Evolutionary conservation across 192 early-diverging fungal genomes (phyloP).

Genomic region (Entomortierella chlamydospora): DNA sequence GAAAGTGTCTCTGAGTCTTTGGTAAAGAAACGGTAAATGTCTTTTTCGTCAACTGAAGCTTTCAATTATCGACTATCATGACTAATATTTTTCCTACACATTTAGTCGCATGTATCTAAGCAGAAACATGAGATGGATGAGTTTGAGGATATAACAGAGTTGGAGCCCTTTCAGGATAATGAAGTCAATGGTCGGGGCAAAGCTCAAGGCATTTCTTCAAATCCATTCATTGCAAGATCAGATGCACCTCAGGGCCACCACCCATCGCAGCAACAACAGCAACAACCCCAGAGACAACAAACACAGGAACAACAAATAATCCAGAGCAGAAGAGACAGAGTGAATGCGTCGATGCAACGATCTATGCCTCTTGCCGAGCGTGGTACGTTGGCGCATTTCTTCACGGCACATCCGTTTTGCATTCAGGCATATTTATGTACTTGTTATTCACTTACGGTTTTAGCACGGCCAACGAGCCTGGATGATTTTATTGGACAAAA

Average conservation of each 20-base stretch:
- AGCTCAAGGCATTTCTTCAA: not conserved
- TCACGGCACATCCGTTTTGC: not conserved
- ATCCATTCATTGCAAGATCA: not conserved
- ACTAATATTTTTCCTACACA: not conserved
- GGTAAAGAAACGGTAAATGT: constrained; percentile 10
- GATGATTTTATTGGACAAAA: constrained; percentile 81
- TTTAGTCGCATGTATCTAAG: constrained; percentile 13
- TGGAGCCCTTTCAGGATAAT: not conserved
- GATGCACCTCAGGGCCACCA: not conserved
- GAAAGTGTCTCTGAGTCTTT: constrained; percentile 25
- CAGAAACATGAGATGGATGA: constrained; percentile 33
- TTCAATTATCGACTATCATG: too few species aligned
- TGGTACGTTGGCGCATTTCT: constrained; percentile 29
- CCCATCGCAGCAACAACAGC: not conserved
- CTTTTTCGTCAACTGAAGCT: too few species aligned
- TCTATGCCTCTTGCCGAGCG: constrained; percentile 72
- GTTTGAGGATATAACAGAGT: constrained; percentile 15
- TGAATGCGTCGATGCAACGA: constrained; percentile 28
- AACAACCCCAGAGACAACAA: not conserved
- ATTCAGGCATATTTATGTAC: not conserved
- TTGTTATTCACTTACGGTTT: not conserved
- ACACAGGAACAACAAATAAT: not conserved
- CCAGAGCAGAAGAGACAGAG: constrained; percentile 38
- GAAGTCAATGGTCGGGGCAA: constrained; percentile 3
- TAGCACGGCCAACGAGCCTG: constrained; percentile 62